These are phyloP conservation scores for Aphanomyces astaci DNA, from an alignment of 352 stramenopile genomes.

Conservation along the genomic window DNA sequence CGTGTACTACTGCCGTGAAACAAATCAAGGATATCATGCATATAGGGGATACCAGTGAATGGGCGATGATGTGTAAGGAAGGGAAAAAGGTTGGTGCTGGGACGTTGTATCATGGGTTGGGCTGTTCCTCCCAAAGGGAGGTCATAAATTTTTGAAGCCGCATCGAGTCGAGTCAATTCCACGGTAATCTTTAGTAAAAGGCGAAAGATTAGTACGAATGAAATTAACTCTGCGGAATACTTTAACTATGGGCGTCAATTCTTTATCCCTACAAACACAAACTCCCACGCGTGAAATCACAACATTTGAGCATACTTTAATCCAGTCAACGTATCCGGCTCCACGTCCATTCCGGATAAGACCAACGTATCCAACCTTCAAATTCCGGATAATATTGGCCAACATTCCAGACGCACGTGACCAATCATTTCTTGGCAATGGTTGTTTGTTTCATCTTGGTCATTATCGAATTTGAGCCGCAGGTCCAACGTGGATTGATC, in stretches of 20 bases:
- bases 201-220: conserved; percentile 86
- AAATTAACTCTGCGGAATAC: conserved; percentile 61
- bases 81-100: no score
- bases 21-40: no score
- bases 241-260: conserved; percentile 11
- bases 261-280: neutral
- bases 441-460: no score
- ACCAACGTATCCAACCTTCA: no score
- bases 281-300: neutral
- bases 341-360: no score
- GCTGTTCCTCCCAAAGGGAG: conserved; percentile 22
- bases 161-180: conserved; percentile 65
- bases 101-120: no score
- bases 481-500: neutral
- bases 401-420: neutral
- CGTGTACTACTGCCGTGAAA: no score
- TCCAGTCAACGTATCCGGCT: neutral
- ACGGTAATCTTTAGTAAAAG: conserved; percentile 93
- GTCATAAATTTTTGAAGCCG: conserved; percentile 74
- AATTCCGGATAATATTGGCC: neutral
- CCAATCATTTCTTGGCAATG: neutral
- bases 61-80: no score
- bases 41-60: no score
- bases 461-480: no score
- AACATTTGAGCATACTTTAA: neutral